A percentile compares a stretch with the other conserved stretches of the same genome.
Evolutionary conservation across 192 early-diverging fungal genomes (phyloP).

Genomic region (Dispira parvispora): DNA sequence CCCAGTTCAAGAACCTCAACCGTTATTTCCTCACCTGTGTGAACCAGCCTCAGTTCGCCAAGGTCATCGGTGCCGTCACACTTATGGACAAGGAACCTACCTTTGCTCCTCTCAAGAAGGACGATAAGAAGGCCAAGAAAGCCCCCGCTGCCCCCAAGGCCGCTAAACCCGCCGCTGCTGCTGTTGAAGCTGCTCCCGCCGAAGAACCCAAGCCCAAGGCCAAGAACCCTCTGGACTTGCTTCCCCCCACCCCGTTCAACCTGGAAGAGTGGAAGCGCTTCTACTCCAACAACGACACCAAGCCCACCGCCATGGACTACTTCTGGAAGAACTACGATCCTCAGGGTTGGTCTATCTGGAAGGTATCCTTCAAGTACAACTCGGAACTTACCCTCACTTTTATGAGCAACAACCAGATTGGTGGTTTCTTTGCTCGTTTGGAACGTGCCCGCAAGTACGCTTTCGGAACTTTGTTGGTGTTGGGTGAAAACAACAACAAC

Average conservation of each 20-base stretch:
- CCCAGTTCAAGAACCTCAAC: slow-evolving; percentile 68
- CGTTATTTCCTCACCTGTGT: slow-evolving; percentile 84
- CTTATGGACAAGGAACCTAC: slow-evolving; percentile 41
- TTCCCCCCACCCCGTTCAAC: slow-evolving; percentile 65
- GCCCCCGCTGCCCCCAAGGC: slow-evolving; percentile 34
- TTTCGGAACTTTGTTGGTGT: slow-evolving; percentile 69
- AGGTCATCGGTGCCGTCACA: slow-evolving; percentile 49
- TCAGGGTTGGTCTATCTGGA: slow-evolving; percentile 80
- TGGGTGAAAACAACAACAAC: slow-evolving; percentile 75
- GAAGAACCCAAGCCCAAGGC: slow-evolving; percentile 65
- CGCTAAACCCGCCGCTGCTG: slow-evolving; percentile 30
- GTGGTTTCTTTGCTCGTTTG: slow-evolving; percentile 85
- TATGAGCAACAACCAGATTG: slow-evolving; percentile 90
- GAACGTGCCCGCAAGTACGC: slow-evolving; percentile 89
- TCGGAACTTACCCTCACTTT: slow-evolving; percentile 70
- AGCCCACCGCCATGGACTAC: slow-evolving; percentile 72
- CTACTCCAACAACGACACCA: slow-evolving; percentile 93
- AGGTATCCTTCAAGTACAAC: slow-evolving; percentile 93
- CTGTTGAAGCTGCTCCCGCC: slow-evolving; percentile 39
- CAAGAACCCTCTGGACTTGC: slow-evolving; percentile 77
- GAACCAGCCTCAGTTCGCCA: slow-evolving; percentile 73
- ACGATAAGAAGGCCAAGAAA: slow-evolving; percentile 31
- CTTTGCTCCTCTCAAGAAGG: slow-evolving; percentile 38
- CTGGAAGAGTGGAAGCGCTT: slow-evolving; percentile 92
- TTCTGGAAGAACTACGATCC: slow-evolving; percentile 86